phyloP scores from a whole-genome alignment of 495 filamentous ascomycete genomes.

The Aspergillus cavernicola region DNA sequence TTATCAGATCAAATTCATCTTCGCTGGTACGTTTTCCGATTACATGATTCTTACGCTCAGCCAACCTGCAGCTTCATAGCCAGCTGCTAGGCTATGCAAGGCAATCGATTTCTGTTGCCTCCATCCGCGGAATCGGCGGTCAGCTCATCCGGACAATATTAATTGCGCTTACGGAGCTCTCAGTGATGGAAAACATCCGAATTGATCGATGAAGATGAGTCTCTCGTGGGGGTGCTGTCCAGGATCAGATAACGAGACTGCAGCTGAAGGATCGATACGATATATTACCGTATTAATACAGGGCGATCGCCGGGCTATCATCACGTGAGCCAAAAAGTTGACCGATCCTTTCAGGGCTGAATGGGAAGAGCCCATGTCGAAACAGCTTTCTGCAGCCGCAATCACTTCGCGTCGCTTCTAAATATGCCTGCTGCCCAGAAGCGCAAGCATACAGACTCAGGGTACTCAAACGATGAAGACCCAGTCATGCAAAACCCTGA shows the following conservation, averaged over 20 bases:
- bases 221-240: background rate
- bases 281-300: conserved; percentile 1
- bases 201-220: background rate
- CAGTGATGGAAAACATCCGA: background rate
- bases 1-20: conserved; percentile 23
- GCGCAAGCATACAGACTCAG: conserved; percentile 31
- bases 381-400: background rate
- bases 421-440: conserved; percentile 28
- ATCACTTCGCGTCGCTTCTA: background rate
- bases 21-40: conserved; percentile 7
- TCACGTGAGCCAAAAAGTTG: conserved; percentile 11
- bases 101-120: background rate
- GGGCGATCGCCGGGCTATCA: background rate
- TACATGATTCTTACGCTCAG: conserved; percentile 1
- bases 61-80: background rate
- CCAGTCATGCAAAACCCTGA: conserved; percentile 17
- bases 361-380: background rate
- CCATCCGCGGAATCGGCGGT: conserved; percentile 3
- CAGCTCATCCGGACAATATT: background rate
- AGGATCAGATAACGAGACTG: conserved; percentile 2
- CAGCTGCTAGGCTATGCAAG: background rate
- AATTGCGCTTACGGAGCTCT: background rate
- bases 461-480: conserved; percentile 23
- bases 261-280: background rate
- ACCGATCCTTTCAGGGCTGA: background rate